Evolutionary conservation across 805 yeast genomes (phyloP).

Genomic region (Jamesozyma jinghongensis): DNA sequence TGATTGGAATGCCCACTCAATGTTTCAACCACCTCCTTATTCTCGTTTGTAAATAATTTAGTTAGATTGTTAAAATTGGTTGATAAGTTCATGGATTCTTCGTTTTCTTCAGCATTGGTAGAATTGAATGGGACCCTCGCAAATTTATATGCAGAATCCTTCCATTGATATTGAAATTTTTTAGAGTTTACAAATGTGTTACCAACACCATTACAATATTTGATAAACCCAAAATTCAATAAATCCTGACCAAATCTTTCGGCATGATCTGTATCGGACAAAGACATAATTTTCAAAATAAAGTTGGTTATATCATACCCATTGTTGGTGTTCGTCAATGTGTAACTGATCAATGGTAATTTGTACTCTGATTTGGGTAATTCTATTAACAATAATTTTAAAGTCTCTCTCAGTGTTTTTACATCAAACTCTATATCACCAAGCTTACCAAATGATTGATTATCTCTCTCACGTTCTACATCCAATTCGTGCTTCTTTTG

Average conservation of each 20-base stretch:
- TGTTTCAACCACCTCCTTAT: neutral
- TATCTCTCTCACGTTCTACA: slow-evolving; percentile 23
- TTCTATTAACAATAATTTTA: slow-evolving; percentile 36
- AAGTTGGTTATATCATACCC: slow-evolving; percentile 29
- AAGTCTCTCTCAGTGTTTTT: slow-evolving; percentile 31
- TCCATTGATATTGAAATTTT: slow-evolving; percentile 75
- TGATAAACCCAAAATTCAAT: slow-evolving; percentile 48
- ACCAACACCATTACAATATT: slow-evolving; percentile 49
- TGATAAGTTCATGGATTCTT: neutral
- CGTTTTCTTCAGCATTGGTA: neutral
- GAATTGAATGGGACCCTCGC: slow-evolving; percentile 30
- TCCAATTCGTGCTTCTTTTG: slow-evolving; percentile 18
- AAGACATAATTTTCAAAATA: slow-evolving; percentile 20
- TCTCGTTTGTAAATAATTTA: slow-evolving; percentile 1
- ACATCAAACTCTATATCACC: slow-evolving; percentile 29
- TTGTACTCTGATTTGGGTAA: slow-evolving; percentile 48
- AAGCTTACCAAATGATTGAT: slow-evolving; percentile 22
- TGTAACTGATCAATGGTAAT: slow-evolving; percentile 46
- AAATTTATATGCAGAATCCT: slow-evolving; percentile 51
- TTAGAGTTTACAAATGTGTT: slow-evolving; percentile 68
- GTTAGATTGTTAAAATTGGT: slow-evolving; percentile 1
- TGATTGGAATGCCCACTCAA: no score
- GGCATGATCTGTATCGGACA: slow-evolving; percentile 43
- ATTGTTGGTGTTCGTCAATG: slow-evolving; percentile 26
- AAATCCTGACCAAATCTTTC: slow-evolving; percentile 71